Percentiles rank a stretch among this genome's conserved stretches.
Conservation (phyloP, 441 rosid genomes). For the Breynia disticha region DNA sequence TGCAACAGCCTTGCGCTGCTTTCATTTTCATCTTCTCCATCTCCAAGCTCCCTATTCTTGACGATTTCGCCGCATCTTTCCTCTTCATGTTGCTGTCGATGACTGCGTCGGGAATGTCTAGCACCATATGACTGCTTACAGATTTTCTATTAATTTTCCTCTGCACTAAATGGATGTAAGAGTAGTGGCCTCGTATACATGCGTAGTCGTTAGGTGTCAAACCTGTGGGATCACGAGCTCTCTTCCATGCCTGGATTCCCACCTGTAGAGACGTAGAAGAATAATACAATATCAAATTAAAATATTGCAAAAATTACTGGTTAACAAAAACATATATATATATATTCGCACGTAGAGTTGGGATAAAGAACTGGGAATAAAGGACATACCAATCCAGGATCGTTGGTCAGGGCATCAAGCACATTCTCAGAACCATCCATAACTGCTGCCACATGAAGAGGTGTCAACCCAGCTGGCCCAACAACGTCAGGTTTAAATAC, state of each 20-base stretch:
- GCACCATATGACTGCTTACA: slow-evolving; percentile 34
- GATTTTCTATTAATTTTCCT: slow-evolving; percentile 39
- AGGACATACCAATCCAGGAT: slow-evolving; percentile 50
- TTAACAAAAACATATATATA: too few relatives aligned
- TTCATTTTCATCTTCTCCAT: slow-evolving; percentile 13
- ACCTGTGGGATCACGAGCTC: slow-evolving; percentile 50
- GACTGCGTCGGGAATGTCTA: slow-evolving; percentile 28
- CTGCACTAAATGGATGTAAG: slow-evolving; percentile 58
- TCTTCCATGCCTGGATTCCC: slow-evolving; percentile 64
- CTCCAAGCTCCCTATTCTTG: slow-evolving; percentile 22
- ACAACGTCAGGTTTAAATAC: slow-evolving; percentile 59
- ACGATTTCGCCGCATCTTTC: slow-evolving; percentile 15
- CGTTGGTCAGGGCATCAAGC: slow-evolving; percentile 60
- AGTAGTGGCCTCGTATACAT: slow-evolving; percentile 54
- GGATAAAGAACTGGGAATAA: background rate
- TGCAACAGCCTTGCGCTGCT: slow-evolving; percentile 32
- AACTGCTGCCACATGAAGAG: slow-evolving; percentile 81
- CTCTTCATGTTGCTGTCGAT: slow-evolving; percentile 15
- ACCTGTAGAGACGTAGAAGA: slow-evolving; percentile 24
- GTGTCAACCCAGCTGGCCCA: slow-evolving; percentile 82
- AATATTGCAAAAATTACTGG: too few relatives aligned
- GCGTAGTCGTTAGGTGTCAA: slow-evolving; percentile 71
- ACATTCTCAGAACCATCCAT: slow-evolving; percentile 63
- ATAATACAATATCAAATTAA: background rate
- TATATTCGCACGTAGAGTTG: too few relatives aligned